Evolutionary conservation across 2,329 filamentous ascomycete species (phyloP).

Genomic region (Aspergillus nomiae): DNA sequence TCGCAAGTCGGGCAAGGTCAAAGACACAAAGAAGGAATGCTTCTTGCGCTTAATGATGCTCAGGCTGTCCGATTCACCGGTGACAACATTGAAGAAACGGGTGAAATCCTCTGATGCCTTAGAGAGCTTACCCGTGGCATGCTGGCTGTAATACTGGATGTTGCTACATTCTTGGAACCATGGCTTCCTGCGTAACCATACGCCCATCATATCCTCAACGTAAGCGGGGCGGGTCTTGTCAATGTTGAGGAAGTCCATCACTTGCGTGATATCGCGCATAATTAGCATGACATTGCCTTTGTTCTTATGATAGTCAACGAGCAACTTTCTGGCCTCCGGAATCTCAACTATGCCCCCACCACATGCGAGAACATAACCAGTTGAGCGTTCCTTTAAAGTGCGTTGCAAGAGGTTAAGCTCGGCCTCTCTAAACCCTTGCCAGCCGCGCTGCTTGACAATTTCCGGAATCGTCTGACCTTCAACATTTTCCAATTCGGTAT

Average conservation of each 20-base stretch:
- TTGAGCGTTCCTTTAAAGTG: conserved; percentile 72
- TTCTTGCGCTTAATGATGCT: conserved; percentile 63
- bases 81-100: conserved; percentile 71
- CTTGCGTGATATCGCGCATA: conserved; percentile 81
- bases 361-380: conserved; percentile 83
- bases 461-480: conserved; percentile 79
- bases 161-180: conserved; percentile 96
- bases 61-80: conserved; percentile 59
- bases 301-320: conserved; percentile 70
- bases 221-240: conserved; percentile 93
- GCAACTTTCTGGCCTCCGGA: conserved; percentile 73
- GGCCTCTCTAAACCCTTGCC: conserved; percentile 82
- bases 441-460: conserved; percentile 76
- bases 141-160: conserved; percentile 85
- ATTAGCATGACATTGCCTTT: conserved; percentile 86
- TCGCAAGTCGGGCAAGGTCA: conserved; percentile 77
- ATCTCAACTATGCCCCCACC: conserved; percentile 92
- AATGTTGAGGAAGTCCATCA: conserved; percentile 83
- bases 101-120: conserved; percentile 68
- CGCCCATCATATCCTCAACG: conserved; percentile 85
- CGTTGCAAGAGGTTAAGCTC: conserved; percentile 75
- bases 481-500: conserved; percentile 78
- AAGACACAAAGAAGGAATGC: conserved; percentile 87
- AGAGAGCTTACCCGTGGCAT: conserved; percentile 53
- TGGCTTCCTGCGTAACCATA: conserved; percentile 84